phyloP scores from a whole-genome alignment of 495 filamentous ascomycete species.

The Daldinia childiae region DNA sequence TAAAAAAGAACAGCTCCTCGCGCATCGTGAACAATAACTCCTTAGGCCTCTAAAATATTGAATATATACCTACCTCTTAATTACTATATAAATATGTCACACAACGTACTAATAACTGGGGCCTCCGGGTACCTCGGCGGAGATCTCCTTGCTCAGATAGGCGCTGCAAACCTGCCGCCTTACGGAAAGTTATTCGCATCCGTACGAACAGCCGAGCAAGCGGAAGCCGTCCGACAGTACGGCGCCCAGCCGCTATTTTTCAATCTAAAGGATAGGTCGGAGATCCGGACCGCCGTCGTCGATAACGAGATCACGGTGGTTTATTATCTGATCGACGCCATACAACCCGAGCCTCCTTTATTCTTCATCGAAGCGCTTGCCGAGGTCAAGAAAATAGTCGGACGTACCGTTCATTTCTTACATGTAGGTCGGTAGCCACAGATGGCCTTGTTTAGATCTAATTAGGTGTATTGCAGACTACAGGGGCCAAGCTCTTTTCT shows the following conservation, averaged over 20 bases:
- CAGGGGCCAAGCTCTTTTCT: slow-evolving; percentile 47
- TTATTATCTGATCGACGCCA: slow-evolving; percentile 53
- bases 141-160: slow-evolving; percentile 54
- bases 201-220: slow-evolving; percentile 55
- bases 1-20: not conserved
- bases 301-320: slow-evolving; percentile 57
- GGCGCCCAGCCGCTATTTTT: slow-evolving; percentile 53
- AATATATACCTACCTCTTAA: not conserved
- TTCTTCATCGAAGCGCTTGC: slow-evolving; percentile 55
- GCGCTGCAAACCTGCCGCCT: slow-evolving; percentile 48
- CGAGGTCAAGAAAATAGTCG: slow-evolving; percentile 52
- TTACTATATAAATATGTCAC: slow-evolving; percentile 27
- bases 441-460: not conserved
- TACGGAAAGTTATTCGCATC: slow-evolving; percentile 57
- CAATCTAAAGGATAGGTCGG: slow-evolving; percentile 45
- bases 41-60: not conserved
- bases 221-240: slow-evolving; percentile 53
- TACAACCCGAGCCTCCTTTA: slow-evolving; percentile 26
- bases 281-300: slow-evolving; percentile 48
- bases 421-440: slow-evolving; percentile 43
- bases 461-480: slow-evolving; percentile 33
- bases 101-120: slow-evolving; percentile 61
- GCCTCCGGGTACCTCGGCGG: slow-evolving; percentile 63
- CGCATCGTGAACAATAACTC: not conserved
- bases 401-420: slow-evolving; percentile 55